Evolutionary conservation across 805 yeast species (phyloP).

Genomic region (Blastobotrys parvus): DNA sequence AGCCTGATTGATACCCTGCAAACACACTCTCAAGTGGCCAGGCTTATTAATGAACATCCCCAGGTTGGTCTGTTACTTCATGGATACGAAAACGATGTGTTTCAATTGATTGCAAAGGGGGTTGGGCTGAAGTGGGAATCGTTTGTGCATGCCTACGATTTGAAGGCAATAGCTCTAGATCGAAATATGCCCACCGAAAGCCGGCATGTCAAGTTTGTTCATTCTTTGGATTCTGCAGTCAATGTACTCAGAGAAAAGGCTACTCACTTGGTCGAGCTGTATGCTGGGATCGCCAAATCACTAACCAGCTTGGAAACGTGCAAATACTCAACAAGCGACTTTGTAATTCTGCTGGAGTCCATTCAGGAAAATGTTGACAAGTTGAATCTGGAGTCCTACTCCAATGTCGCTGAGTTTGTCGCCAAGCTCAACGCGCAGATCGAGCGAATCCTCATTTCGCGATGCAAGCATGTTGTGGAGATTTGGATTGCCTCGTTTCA

Average conservation of each 20-base stretch:
- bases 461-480: slow-evolving; percentile 21
- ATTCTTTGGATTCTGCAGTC: slow-evolving; percentile 29
- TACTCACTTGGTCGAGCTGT: slow-evolving; percentile 26
- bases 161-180: slow-evolving; percentile 24
- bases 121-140: slow-evolving; percentile 44
- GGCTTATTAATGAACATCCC: slow-evolving; percentile 30
- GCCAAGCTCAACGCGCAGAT: slow-evolving; percentile 29
- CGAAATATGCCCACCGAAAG: slow-evolving; percentile 24
- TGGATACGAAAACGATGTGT: slow-evolving; percentile 14
- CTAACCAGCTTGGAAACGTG: slow-evolving; percentile 26
- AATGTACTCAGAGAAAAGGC: slow-evolving; percentile 26
- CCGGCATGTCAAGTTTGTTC: slow-evolving; percentile 25
- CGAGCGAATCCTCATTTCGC: slow-evolving; percentile 20
- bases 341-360: slow-evolving; percentile 18
- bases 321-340: slow-evolving; percentile 16
- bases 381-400: slow-evolving; percentile 32
- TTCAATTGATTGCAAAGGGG: slow-evolving; percentile 27
- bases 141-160: slow-evolving; percentile 41
- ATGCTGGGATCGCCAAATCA: slow-evolving; percentile 17
- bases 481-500: slow-evolving; percentile 20
- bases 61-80: slow-evolving; percentile 30
- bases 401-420: slow-evolving; percentile 30
- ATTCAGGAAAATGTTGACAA: slow-evolving; percentile 33
- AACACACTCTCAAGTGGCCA: slow-evolving; percentile 30
- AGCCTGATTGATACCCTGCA: slow-evolving; percentile 44